Evolutionary conservation across 2,329 filamentous ascomycete genomes (phyloP), one percentile per base, ranked within the genome.

Genomic region (Pyrenochaeta sp.): DNA sequence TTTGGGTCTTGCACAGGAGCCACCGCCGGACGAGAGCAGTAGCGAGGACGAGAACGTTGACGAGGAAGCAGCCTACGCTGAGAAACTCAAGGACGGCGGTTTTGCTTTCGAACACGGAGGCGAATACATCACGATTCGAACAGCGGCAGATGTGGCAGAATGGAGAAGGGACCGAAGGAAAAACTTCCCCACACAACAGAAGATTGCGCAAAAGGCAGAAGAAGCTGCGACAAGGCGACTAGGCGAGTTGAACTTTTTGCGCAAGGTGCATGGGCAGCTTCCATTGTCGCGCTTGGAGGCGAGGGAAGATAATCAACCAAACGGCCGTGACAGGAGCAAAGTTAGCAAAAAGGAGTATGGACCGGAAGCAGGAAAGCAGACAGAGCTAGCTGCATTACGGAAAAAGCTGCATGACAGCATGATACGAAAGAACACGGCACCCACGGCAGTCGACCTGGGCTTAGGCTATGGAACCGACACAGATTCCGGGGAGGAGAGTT

Each of bases 121-220:
- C n/a, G 68, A 77, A 58, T 76, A 80, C 30, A 66, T 80, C 3
- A 78, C 74, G 0, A 66, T 87, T 17, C 75, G 77, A 40, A 78
- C 77, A 6, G 67, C 79, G 11, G 82, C 82, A 45, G 91, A 96
- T 63, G 79, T 96, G 41, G 81, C 84, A 17, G 82, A 84, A 6
- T 97, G 90, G 84, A 83, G 95, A 51, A 84, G 84, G 35, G 90
- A 96, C 69, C 84, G 93, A 46, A 87, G 81, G 65, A 87, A 84
- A 54, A 86, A 87, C 37, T 97, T 83, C 67, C 93, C 93, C 2
- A 96, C 92, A 2, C 83, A 84, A 67, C 83, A 83, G 46, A 85
- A 89, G 41, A 76, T 85, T 50, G 80, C 83, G 48, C 83, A 83
- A 52, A 89, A 82, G 70, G 81, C 83, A 51, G 78, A 79, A 44